Conservation (phyloP, 2,329 filamentous ascomycete species). For the Didymella keratinophila region DNA sequence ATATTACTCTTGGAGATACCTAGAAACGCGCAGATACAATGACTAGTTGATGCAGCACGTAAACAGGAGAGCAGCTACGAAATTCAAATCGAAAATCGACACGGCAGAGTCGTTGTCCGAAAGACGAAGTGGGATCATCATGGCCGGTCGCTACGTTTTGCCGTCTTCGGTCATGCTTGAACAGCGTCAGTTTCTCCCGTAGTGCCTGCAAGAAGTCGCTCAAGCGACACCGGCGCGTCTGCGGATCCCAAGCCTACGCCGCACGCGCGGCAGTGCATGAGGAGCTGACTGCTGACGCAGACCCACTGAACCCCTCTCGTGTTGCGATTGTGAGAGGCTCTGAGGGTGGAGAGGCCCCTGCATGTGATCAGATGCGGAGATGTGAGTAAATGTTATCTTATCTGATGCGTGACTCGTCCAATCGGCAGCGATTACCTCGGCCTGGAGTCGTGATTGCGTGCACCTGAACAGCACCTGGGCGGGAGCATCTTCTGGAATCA, state of each 20-base stretch:
- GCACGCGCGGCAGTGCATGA: neutral
- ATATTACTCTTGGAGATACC: neutral
- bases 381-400: slow-evolving; percentile 15
- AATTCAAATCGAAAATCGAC: neutral
- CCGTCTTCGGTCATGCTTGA: neutral
- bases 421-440: slow-evolving; percentile 22
- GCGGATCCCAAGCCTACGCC: neutral
- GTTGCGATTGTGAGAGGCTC: slow-evolving; percentile 5
- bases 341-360: neutral
- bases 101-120: neutral
- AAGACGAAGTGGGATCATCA: neutral
- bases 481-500: slow-evolving; percentile 33
- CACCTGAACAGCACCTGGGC: slow-evolving; percentile 18
- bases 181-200: neutral
- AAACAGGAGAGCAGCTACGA: neutral
- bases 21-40: neutral
- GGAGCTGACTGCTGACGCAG: neutral
- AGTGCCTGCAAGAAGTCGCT: neutral
- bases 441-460: slow-evolving; percentile 4
- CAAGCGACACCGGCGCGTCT: slow-evolving; percentile 3
- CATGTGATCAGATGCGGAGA: slow-evolving; percentile 15
- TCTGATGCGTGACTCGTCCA: slow-evolving; percentile 18
- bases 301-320: slow-evolving; percentile 3
- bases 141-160: slow-evolving; percentile 1
- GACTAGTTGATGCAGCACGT: slow-evolving; percentile 1